These are phyloP conservation scores for Chytriomyces sp. DNA, from an alignment of 192 early-diverging fungal species.

Conservation along the genomic window DNA sequence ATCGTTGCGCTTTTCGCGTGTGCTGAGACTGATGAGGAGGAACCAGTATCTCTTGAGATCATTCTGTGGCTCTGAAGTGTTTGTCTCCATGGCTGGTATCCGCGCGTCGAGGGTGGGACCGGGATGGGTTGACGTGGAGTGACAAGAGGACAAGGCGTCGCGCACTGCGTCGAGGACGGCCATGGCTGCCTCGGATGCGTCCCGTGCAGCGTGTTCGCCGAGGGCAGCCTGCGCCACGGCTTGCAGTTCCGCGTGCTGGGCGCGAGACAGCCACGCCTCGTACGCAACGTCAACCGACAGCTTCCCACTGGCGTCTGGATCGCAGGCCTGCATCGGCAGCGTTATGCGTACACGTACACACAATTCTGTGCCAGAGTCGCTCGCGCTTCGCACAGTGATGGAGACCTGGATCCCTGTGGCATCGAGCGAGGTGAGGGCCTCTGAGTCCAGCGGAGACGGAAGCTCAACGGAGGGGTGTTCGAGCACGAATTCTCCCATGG, in stretches of 20 bases:
- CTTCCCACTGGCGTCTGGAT: not conserved
- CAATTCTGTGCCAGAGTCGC: not conserved
- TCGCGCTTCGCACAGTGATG: not conserved
- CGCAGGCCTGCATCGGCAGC: not conserved
- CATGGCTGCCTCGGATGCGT: not conserved
- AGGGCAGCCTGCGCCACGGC: not conserved
- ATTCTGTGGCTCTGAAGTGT: not conserved
- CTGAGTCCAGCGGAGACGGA: not conserved
- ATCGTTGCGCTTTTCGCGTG: slow-evolving; percentile 8
- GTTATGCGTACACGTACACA: not conserved
- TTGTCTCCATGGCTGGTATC: not conserved
- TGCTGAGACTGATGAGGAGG: slow-evolving; percentile 13
- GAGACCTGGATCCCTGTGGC: not conserved
- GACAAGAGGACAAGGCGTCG: not conserved
- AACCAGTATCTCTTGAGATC: slow-evolving; percentile 10
- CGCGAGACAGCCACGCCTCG: slow-evolving; percentile 11
- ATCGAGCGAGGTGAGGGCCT: not conserved
- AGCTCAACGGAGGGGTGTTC: not conserved
- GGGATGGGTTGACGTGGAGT: not conserved
- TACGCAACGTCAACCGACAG: not conserved
- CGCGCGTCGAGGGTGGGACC: not conserved
- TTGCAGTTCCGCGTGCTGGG: not conserved
- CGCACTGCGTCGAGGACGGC: not conserved
- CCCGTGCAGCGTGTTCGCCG: not conserved
- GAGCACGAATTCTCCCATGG: not conserved